Evolutionary conservation across 306 rosid genomes (phyloP), one percentile per base, ranked within the genome.

Genomic region (Cicer pinnatifidum): DNA sequence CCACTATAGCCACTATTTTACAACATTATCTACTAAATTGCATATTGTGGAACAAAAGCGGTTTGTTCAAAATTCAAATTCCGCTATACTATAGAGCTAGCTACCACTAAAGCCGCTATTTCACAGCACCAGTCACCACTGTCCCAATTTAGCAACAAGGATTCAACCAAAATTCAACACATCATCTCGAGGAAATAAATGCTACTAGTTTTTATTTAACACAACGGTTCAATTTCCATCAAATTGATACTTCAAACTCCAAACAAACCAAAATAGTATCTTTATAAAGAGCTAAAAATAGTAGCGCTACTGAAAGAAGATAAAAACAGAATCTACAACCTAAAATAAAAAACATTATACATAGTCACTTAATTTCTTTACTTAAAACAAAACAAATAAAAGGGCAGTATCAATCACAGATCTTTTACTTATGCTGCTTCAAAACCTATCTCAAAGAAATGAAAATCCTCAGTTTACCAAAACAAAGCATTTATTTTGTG

Each of bases 131-230:
- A 28, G 35, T 28, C 35, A 28, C 35, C 35, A 46, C 35, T 23
- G 53, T 28, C 75, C 10, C 59, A 50, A 59, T 60, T 69, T 16
- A 2, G 23, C 41, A 56, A 23, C 58, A 47, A 58, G 64, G 19
- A 28, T 17, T 43, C 65, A 19, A 10, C 38, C 40, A 15, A 54
- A 11, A 43, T 44, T 66, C 65, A 50, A 66, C 41, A 68, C n/a
- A 76, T 57, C 37, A 54, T 57, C 63, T 28, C 33, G 4, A 28
- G 4, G 33, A 28, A 28, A 28, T 28, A 57, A 9, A 0, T 23
- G 40, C 35, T 28, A 28, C 35, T 28, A 28, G 35, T 28, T 28
- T 28, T 28, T 3, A 28, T 28, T 28, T 28, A 28, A 3, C 35
- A 28, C 35, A 28, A 3, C 35, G 35, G 5, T 28, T 23, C 28